phyloP scores from a whole-genome alignment of 345 rosid species.

The Lumnitzera racemosa region DNA sequence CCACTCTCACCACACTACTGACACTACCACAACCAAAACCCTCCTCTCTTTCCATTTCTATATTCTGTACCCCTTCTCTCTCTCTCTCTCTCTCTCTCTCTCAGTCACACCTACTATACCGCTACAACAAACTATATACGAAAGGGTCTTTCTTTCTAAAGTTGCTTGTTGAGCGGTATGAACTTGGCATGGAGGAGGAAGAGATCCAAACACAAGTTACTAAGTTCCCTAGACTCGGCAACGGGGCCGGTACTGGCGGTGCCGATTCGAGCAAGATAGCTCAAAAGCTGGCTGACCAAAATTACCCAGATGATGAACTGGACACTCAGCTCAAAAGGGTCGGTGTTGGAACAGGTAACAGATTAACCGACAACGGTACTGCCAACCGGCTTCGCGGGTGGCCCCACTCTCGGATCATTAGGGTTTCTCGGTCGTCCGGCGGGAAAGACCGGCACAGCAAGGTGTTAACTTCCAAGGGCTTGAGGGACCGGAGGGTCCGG shows the following conservation, averaged over 20 bases:
- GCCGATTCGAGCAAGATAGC: conserved; percentile 26
- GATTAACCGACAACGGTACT: conserved; percentile 7
- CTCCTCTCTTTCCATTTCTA: background rate
- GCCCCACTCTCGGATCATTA: conserved; percentile 78
- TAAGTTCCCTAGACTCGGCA: conserved; percentile 51
- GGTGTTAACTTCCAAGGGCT: conserved; percentile 88
- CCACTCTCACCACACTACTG: conserved; percentile 19
- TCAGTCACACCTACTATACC: background rate
- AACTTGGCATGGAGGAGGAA: conserved; percentile 80
- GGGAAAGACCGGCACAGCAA: conserved; percentile 99
- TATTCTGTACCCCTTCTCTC: conserved; percentile 4
- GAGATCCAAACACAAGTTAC: conserved; percentile 55
- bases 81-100: conserved; percentile 4
- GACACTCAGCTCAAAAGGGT: conserved; percentile 37
- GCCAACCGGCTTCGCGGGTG: conserved; percentile 47
- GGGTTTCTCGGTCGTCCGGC: conserved; percentile 96
- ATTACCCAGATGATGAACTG: conserved; percentile 46
- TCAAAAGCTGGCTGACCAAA: conserved; percentile 18
- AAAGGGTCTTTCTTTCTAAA: background rate
- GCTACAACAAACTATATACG: background rate
- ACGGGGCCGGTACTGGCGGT: conserved; percentile 28
- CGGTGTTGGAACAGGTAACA: conserved; percentile 17
- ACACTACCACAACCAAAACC: conserved; percentile 14
- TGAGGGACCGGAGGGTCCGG: conserved; percentile 83
- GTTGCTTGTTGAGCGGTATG: conserved; percentile 37